A percentile compares a stretch with the other conserved stretches of the same genome.
Conservation (phyloP, 208 protist species). For the Trichomonas vaginalis region DNA sequence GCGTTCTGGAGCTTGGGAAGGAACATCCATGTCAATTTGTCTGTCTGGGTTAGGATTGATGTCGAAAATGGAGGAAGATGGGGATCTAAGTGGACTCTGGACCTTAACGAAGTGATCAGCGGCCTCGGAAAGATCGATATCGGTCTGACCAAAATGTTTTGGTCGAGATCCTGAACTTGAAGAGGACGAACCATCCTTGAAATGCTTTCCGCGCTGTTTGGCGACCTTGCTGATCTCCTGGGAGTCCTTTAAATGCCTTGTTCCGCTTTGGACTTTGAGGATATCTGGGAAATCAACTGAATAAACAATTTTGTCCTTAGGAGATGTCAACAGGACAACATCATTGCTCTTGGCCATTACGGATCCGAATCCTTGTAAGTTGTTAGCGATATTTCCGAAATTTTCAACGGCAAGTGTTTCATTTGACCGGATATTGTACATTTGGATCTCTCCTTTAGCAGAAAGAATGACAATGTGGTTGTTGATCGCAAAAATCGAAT, state of each 20-base stretch:
- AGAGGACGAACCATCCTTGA: background rate
- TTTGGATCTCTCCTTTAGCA: background rate
- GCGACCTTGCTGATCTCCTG: background rate
- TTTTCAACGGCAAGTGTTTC: background rate
- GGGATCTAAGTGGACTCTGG: background rate
- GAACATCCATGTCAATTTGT: background rate
- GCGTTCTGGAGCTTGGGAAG: background rate
- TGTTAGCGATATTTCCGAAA: background rate
- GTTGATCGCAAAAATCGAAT: background rate
- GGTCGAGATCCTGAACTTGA: background rate
- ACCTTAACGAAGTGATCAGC: background rate
- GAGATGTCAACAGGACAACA: background rate
- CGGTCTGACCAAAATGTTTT: background rate
- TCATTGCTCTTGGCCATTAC: background rate
- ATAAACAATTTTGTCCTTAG: background rate
- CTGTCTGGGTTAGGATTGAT: background rate
- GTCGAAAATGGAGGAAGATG: background rate
- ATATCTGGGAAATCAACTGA: background rate
- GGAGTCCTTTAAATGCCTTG: background rate
- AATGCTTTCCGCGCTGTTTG: background rate
- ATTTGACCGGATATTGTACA: background rate
- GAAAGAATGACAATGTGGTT: background rate
- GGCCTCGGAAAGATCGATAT: background rate
- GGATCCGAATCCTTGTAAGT: background rate
- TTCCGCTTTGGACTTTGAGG: background rate